Conservation (phyloP, 306 rosid genomes). For the Trichosanthes truncata region DNA sequence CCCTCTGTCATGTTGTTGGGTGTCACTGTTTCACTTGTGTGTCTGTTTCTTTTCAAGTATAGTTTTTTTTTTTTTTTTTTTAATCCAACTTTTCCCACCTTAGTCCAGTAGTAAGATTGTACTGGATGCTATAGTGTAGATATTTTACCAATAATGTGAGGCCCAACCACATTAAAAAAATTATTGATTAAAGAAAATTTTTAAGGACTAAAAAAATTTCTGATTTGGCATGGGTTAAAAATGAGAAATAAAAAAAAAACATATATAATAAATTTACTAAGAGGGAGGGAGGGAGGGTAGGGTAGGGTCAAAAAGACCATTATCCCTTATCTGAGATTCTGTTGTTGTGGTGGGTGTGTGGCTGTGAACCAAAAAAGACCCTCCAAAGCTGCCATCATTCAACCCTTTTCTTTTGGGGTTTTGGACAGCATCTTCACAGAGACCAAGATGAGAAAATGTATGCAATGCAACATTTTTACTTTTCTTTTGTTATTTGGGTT, state of each 20-base stretch:
- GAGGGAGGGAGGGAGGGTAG: background rate
- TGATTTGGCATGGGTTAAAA: background rate
- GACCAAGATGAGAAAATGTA: background rate
- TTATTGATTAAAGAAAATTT: too few species aligned
- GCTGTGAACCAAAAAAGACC: slow-evolving; percentile 39
- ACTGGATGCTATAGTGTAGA: too few species aligned
- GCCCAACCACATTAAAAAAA: too few species aligned
- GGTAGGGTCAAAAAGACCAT: slow-evolving; percentile 52
- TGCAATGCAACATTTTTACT: background rate
- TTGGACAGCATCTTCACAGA: slow-evolving; percentile 60
- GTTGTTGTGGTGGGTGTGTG: slow-evolving; percentile 65
- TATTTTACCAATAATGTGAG: too few species aligned
- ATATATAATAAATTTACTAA: background rate
- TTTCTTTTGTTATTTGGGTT: background rate
- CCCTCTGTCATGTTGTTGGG: slow-evolving; percentile 62
- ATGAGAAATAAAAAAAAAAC: slow-evolving; percentile 13
- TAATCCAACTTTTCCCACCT: too few species aligned
- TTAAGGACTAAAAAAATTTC: too few species aligned
- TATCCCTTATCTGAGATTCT: slow-evolving; percentile 79
- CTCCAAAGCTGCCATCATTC: slow-evolving; percentile 65
- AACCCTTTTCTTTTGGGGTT: slow-evolving; percentile 16
- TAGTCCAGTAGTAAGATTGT: too few species aligned
- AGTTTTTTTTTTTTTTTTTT: too few species aligned
- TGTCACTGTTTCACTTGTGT: slow-evolving; percentile 42
- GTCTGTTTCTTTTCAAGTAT: slow-evolving; percentile 22